phyloP scores from a whole-genome alignment of 257 asterid species.

The Solanum pennellii region DNA sequence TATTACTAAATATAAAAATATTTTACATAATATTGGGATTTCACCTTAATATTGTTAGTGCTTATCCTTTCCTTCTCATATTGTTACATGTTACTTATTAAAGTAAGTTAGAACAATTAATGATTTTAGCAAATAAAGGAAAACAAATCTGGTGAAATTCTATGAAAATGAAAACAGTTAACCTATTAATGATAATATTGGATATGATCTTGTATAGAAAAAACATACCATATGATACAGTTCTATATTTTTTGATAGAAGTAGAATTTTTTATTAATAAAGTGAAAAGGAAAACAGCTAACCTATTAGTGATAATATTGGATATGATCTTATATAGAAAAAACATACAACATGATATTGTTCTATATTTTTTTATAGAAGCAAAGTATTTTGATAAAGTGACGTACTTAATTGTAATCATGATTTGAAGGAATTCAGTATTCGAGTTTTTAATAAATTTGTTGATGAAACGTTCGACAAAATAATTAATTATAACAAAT shows the following conservation, averaged over 20 bases:
- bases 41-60: not conserved
- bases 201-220: not conserved
- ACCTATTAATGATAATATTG: not conserved
- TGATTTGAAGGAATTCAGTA: not conserved
- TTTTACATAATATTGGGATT: not conserved
- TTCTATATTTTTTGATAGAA: not conserved
- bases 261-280: not conserved
- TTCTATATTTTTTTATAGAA: not conserved
- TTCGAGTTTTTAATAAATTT: not conserved
- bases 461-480: rapidly evolving
- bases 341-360: not conserved
- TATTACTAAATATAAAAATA: no score
- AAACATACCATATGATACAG: not conserved
- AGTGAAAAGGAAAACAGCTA: not conserved
- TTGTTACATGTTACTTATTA: not conserved
- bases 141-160: not conserved
- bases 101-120: not conserved
- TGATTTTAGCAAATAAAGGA: not conserved
- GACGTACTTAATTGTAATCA: not conserved
- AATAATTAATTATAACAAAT: not conserved
- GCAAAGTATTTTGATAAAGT: not conserved
- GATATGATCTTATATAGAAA: not conserved
- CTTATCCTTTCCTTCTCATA: not conserved
- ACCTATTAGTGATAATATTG: not conserved
- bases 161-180: not conserved